Conservation (phyloP, 2,329 filamentous ascomycete genomes). For the Amphichorda felina region DNA sequence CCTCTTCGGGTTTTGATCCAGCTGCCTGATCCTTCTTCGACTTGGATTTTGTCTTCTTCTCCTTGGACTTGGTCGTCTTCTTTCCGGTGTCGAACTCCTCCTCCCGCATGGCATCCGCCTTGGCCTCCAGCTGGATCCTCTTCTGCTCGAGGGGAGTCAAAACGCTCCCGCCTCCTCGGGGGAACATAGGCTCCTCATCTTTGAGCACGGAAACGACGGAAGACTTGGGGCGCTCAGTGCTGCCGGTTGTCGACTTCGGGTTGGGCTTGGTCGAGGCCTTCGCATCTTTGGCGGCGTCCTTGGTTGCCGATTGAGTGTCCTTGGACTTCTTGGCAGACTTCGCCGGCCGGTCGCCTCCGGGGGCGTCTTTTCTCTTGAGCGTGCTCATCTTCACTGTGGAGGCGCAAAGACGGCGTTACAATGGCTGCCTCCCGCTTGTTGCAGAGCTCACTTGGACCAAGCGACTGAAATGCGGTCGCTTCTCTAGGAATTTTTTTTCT, state of each 20-base stretch:
- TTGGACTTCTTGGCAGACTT: constrained; percentile 35
- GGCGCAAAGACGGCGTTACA: background rate
- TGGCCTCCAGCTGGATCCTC: constrained; percentile 89
- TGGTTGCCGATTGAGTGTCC: no score
- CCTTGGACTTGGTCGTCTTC: constrained; percentile 38
- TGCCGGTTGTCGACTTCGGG: constrained; percentile 10
- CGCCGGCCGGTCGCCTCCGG: constrained; percentile 33
- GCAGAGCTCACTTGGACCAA: background rate
- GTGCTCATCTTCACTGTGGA: constrained; percentile 34
- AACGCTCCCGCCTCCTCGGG: constrained; percentile 81
- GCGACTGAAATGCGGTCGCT: no score
- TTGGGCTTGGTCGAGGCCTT: constrained; percentile 15
- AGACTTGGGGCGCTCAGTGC: constrained; percentile 12
- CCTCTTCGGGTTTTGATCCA: constrained; percentile 32
- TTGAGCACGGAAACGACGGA: constrained; percentile 35
- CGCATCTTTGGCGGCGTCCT: constrained; percentile 13
- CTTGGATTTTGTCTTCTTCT: constrained; percentile 42
- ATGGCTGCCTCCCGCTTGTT: constrained; percentile 1
- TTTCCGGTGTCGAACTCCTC: constrained; percentile 48
- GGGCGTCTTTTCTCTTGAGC: constrained; percentile 47
- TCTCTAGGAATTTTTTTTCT: constrained; percentile 3
- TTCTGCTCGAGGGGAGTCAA: constrained; percentile 91
- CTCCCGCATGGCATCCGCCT: constrained; percentile 83
- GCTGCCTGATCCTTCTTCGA: constrained; percentile 40
- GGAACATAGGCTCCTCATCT: constrained; percentile 84